These are phyloP conservation scores for Chytridiales sp. DNA, from an alignment of 371 early-diverging fungal genomes.

Conservation along the genomic window DNA sequence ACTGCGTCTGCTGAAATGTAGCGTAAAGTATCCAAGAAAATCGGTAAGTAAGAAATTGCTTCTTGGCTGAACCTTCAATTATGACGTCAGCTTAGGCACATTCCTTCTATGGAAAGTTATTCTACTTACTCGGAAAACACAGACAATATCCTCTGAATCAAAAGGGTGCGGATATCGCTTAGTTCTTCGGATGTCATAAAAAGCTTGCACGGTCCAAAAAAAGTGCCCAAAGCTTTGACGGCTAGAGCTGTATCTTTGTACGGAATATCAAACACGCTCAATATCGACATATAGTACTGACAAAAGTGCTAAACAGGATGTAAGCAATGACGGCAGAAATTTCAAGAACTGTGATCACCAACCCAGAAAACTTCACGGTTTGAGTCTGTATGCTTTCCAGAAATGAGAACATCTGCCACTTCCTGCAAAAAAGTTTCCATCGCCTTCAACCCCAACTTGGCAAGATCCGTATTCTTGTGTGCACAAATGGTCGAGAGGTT, in stretches of 20 bases:
- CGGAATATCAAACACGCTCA: slow-evolving; percentile 34
- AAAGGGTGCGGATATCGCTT: slow-evolving; percentile 43
- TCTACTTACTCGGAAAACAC: slow-evolving; percentile 33
- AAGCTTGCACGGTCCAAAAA: slow-evolving; percentile 61
- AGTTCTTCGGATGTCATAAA: slow-evolving; percentile 48
- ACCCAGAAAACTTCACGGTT: slow-evolving; percentile 10
- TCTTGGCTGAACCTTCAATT: slow-evolving; percentile 31
- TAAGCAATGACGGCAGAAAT: too few relatives aligned
- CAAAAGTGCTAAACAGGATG: slow-evolving; percentile 60
- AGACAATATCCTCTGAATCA: slow-evolving; percentile 59
- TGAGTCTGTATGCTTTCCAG: too few relatives aligned
- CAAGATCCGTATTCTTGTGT: slow-evolving; percentile 55
- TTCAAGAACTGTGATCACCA: slow-evolving; percentile 5
- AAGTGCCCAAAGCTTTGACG: slow-evolving; percentile 70
- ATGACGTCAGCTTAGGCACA: too few relatives aligned
- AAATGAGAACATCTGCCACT: too few relatives aligned
- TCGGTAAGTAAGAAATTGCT: too few relatives aligned
- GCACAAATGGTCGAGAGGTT: slow-evolving; percentile 45
- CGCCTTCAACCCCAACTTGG: slow-evolving; percentile 51
- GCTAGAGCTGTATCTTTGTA: slow-evolving; percentile 61
- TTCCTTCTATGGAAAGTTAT: slow-evolving; percentile 15
- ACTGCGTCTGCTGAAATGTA: too few relatives aligned
- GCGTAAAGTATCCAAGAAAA: too few relatives aligned
- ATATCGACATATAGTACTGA: slow-evolving; percentile 44
- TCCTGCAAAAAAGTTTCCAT: slow-evolving; percentile 56